Evolutionary conservation across 129 eudicot genomes (phyloP), one percentile per base, ranked within the genome.

Genomic region (Calendula officinalis): DNA sequence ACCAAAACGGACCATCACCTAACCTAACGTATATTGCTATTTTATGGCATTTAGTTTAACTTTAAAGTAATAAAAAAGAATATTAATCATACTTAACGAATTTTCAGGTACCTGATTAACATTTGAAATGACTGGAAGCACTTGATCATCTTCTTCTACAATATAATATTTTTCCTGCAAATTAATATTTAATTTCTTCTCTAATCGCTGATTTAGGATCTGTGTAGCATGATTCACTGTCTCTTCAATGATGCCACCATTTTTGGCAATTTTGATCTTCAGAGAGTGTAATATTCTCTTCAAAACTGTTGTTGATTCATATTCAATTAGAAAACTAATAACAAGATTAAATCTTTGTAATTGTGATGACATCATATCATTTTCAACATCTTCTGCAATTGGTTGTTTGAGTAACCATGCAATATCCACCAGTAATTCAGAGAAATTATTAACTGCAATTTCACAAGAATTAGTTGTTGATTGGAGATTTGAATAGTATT

Each of bases 331-430:
- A 68, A 84, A 88, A 27, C 69, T 66, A 73, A 85, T 68, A 48
- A 88, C 34, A 64, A 62, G 50, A 58, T 50, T 77, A 68, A 82
- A 76, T 83, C 96, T 83, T 71, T 76, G 87, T 17, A 91, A 45
- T 64, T 83, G 86, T 27, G 72, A 70, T 62, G 84, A 60, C 13
- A 80, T 83, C 15, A 56, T 34, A 36, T 57, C 43, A 15, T 40
- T 39, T 13, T 65, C 81, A 48, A 70, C 40, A 58, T 73, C 67
- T 65, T 77, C 83, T 40, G 75, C 33, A 8, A 63, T 15, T 14
- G 96, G 96, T 62, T 79, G 75, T 78, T 80, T 87, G 41, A 91
- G 80, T 66, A 82, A 79, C 96, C 96, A 91, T 42, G 95, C 96
- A 49, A 82, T 72, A 62, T 87, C 94, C 11, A 79, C 52, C 8